Base-by-base conservation (phyloP, 1,139 yeast genomes). In the Suhomyces terraborum region DNA sequence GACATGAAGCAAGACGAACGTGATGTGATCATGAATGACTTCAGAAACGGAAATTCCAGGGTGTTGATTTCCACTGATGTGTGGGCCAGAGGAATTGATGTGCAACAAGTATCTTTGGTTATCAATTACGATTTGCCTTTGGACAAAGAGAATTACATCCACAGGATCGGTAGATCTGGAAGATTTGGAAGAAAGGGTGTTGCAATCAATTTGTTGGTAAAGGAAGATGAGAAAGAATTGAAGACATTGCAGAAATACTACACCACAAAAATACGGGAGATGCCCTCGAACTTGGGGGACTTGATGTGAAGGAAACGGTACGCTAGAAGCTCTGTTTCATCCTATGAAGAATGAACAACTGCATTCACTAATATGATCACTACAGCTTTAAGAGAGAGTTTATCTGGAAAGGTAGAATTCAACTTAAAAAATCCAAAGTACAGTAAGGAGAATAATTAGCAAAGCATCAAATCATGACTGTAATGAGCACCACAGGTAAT, bases 1-100 rank as follows among this genome's bases (percentile, higher is more conserved):
- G 98, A 93, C 57, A 87, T 93, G 96, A 84, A 86, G 55, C 98
- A 93, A 66, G 88, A 84, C 45, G 96, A 91, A 57, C 75, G 98
- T 61, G 96, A 89, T 61, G 69, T 74, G 42, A 83, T 91, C 48
- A 93, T 93, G 98, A 80, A 79, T 55, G 97, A 89, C 57, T 85
- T 85, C 62, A 69, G 94, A 51, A 66, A 82, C 20, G 93, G 93
- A 0, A 79, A 78, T 50, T 82, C 89, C 6, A 74, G 98, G 43
- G 96, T 93, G 8, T 68, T 93, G 46, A 89, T 93, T 32, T 87
- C 97, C 18, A 93, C 98, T 4, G 98, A 93, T 63, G 94, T 93
- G 33, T 89, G 96, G 95, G 98, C 98, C 1, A 75, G 98, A 61
- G 98, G 98, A 39, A 91, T 91, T 42, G 98, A 91, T 63, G 98